Percentiles rank a stretch among this genome's conserved stretches.
Evolutionary conservation across 805 yeast species (phyloP).

Genomic region (Monosporozyma solicola): DNA sequence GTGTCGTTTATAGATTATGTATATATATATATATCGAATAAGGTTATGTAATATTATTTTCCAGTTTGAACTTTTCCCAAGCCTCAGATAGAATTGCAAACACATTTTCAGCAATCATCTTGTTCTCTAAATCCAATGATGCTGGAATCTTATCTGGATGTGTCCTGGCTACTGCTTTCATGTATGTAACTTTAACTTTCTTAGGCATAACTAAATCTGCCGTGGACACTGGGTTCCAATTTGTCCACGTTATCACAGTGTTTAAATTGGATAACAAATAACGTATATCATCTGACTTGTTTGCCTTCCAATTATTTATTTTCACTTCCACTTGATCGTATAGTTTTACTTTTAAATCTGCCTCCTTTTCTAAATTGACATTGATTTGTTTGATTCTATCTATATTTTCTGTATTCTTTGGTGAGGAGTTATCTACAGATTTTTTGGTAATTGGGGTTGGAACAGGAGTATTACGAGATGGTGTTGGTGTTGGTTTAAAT

Average conservation of each 20-base stretch:
- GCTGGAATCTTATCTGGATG: conserved; percentile 75
- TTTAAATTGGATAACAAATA: conserved; percentile 65
- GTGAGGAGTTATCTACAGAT: background rate
- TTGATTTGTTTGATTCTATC: conserved; percentile 43
- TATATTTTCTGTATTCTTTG: conserved; percentile 33
- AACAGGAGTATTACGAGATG: conserved; percentile 24
- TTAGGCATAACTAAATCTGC: conserved; percentile 81
- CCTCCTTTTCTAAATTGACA: conserved; percentile 34
- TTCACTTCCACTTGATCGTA: conserved; percentile 53
- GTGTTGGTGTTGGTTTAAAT: conserved; percentile 19
- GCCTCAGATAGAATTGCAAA: conserved; percentile 78
- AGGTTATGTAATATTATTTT: conserved; percentile 36
- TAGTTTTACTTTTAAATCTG: conserved; percentile 49
- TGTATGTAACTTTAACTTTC: conserved; percentile 75
- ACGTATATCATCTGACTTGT: conserved; percentile 75
- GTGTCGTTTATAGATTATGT: background rate
- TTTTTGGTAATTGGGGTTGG: conserved; percentile 3
- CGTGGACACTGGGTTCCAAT: conserved; percentile 59
- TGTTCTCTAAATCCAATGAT: conserved; percentile 51
- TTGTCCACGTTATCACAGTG: conserved; percentile 56
- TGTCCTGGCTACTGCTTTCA: conserved; percentile 85
- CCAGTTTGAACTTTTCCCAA: conserved; percentile 74
- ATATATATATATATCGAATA: background rate
- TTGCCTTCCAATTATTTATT: conserved; percentile 55
- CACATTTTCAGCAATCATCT: conserved; percentile 79